phyloP scores from a whole-genome alignment of 1,139 yeast genomes.

The Sugiyamaella castrensis region DNA sequence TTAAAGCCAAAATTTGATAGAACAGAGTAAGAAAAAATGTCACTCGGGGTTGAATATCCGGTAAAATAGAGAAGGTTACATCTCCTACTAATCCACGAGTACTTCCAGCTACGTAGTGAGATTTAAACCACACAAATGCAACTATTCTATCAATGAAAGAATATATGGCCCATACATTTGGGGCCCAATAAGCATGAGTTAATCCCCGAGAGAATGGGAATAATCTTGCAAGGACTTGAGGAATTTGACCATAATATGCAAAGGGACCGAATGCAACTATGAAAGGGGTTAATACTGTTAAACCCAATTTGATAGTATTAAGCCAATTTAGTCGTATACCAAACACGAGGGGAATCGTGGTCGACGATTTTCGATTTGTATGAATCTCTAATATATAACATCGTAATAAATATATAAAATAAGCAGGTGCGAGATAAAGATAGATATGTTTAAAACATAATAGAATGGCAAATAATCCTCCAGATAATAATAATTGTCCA shows the following conservation, averaged over 20 bases:
- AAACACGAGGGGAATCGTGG: background rate
- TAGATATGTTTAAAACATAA: conserved; percentile 94
- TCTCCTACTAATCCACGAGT: conserved; percentile 94
- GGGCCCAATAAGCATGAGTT: conserved; percentile 99
- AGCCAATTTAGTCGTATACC: conserved; percentile 42
- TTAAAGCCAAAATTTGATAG: conserved; percentile 69
- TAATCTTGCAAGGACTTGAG: conserved; percentile 62
- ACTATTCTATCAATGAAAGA: conserved; percentile 78
- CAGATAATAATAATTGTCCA: conserved; percentile 58
- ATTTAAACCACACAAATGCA: conserved; percentile 45
- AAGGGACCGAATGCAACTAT: conserved; percentile 79
- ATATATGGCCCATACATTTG: conserved; percentile 93
- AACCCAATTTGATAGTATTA: conserved; percentile 65
- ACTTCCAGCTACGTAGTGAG: conserved; percentile 37
- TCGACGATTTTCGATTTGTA: conserved; percentile 23
- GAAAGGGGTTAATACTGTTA: conserved; percentile 63
- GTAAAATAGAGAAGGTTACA: conserved; percentile 74
- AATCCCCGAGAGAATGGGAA: conserved; percentile 95
- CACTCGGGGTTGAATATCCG: conserved; percentile 70
- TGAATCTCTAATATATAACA: conserved; percentile 53
- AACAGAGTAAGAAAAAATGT: conserved; percentile 78
- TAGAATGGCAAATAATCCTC: conserved; percentile 67
- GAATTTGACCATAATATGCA: conserved; percentile 57
- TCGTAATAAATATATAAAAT: conserved; percentile 72
- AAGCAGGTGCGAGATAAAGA: conserved; percentile 91